phyloP scores from a whole-genome alignment of 108 stramenopile species.

The Nitzschia sp. region DNA sequence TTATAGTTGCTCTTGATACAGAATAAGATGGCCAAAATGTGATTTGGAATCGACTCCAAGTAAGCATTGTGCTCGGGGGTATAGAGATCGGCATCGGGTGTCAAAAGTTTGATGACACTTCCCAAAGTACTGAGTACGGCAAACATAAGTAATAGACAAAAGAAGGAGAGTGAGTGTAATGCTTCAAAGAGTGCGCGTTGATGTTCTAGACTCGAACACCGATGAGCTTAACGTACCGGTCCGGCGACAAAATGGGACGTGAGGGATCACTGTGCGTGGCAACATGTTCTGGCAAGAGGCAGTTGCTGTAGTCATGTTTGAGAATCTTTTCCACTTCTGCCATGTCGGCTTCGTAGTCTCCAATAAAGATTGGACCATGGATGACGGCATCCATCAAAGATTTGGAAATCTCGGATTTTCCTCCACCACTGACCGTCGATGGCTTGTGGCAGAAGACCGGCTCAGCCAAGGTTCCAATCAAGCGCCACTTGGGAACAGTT shows the following conservation, averaged over 20 bases:
- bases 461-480: conserved; percentile 55
- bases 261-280: conserved; percentile 31
- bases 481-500: conserved; percentile 38
- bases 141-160: no score
- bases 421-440: conserved; percentile 56
- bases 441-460: conserved; percentile 65
- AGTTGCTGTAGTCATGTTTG: conserved; percentile 46
- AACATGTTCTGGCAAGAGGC: conserved; percentile 41
- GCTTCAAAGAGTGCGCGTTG: no score
- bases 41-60: conserved; percentile 40
- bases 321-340: conserved; percentile 34
- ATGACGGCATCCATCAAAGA: conserved; percentile 56
- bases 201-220: no score
- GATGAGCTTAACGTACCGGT: no score
- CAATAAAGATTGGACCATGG: conserved; percentile 52
- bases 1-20: conserved; percentile 59
- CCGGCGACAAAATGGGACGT: conserved; percentile 36
- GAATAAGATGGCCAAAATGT: conserved; percentile 52
- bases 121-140: conserved; percentile 57
- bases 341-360: conserved; percentile 58
- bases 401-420: conserved; percentile 55
- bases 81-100: conserved; percentile 52
- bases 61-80: conserved; percentile 52
- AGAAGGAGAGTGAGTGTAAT: no score
- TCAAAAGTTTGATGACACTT: conserved; percentile 53